Base-by-base conservation (phyloP, 2,329 filamentous ascomycete species). In the Phaeosphaeria sp. region DNA sequence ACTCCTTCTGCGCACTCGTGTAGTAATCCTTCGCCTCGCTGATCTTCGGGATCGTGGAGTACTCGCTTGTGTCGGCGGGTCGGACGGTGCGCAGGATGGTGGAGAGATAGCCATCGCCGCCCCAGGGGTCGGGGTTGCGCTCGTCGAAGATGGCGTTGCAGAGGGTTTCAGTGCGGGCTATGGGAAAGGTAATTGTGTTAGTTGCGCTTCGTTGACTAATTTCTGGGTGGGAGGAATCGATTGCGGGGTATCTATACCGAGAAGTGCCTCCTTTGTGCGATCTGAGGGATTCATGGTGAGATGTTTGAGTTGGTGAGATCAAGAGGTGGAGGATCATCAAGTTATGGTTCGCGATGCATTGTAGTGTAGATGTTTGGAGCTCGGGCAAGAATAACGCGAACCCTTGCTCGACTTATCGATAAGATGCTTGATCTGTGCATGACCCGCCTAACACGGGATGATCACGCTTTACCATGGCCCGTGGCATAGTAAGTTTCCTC, bases 1-100 rank as follows among this genome's bases (percentile, higher is more conserved):
- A 84, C 18, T 84, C 82, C 60, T 84, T 83, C 17, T 86, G 80
- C 5, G 86, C 85, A 2, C 84, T 85, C 17, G 81, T 80, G 21
- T 82, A 83, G 59, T 85, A 80, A 65, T 85, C 85, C 36, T 78
- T 78, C 42, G 79, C 80, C 11, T 56, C 56, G 45, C 55, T 52
- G 21, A 61, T 48, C n/a, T 55, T 49, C 15, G 59, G 53, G 7
- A 50, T 52, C 17, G 50, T 56, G 2, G 57, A 58, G 43, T 66
- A 55, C 33, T 60, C 61, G 36, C 56, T 67, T 13, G 61, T 62
- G 40, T 80, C 78, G 80, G 79, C 81, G 53, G 84, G 78, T 42
- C 80, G 78, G 80, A 82, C 80, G 9, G 84, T 81, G 42, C 83
- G 82, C 6, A 81, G 79, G 65, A 87, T 79, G 50, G 87, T 82